Evolutionary conservation across 2,329 filamentous ascomycete genomes (phyloP).

Genomic region (Epicoccum nigrum): DNA sequence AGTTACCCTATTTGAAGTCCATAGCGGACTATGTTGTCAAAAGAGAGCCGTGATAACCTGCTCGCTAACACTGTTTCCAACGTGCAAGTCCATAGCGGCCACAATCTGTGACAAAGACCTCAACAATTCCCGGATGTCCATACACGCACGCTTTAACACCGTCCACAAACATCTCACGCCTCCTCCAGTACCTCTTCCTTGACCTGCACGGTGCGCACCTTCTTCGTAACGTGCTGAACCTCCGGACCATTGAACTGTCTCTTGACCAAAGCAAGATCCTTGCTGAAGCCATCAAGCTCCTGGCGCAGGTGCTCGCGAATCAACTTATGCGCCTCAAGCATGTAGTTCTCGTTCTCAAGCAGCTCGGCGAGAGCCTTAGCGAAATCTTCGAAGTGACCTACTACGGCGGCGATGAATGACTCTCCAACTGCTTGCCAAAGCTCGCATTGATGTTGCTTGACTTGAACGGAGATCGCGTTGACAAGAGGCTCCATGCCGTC

Average conservation of each 20-base stretch:
- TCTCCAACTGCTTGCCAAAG: conserved; percentile 2
- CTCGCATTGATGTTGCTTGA: background rate
- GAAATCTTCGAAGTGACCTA: conserved; percentile 3
- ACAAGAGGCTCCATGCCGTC: background rate
- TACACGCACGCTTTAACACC: too few relatives aligned
- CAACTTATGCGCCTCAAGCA: background rate
- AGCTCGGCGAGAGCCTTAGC: background rate
- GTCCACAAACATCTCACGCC: too few relatives aligned
- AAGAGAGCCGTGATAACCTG: too few relatives aligned
- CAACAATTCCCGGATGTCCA: too few relatives aligned
- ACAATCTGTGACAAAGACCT: too few relatives aligned
- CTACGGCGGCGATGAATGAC: background rate
- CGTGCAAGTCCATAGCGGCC: too few relatives aligned
- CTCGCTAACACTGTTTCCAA: too few relatives aligned
- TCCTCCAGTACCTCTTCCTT: conserved; percentile 1
- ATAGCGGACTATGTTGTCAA: too few relatives aligned
- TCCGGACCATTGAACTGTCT: background rate
- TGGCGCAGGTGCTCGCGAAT: conserved; percentile 2
- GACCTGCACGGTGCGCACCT: background rate
- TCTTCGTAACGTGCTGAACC: background rate
- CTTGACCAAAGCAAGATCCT: background rate
- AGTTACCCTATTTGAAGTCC: too few relatives aligned
- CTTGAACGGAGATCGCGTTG: background rate
- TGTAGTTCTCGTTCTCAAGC: conserved; percentile 5
- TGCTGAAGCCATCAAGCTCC: conserved; percentile 5